Evolutionary conservation across 441 rosid species (phyloP).

Genomic region (Melastoma candidum): DNA sequence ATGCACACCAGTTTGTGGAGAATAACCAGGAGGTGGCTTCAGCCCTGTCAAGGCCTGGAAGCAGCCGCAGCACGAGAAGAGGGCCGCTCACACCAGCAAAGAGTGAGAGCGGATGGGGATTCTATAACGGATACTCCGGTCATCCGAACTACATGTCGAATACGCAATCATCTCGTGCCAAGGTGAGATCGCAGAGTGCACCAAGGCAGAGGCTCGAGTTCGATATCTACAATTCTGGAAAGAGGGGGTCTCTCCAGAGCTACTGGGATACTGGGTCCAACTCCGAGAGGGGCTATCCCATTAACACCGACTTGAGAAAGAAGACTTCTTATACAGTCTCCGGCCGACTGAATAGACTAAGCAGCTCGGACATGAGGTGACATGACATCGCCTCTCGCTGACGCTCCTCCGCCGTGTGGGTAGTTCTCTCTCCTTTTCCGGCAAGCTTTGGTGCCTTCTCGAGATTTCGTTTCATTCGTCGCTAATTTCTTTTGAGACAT

Average conservation of each 20-base stretch:
- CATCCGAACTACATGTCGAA: conserved; percentile 12
- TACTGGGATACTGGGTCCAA: no score
- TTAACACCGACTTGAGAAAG: no score
- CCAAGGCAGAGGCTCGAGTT: conserved; percentile 13
- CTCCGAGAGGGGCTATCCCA: no score
- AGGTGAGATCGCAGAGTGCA: conserved; percentile 10
- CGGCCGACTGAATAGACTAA: no score
- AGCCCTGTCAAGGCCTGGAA: conserved; percentile 42
- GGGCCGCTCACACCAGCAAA: conserved; percentile 48
- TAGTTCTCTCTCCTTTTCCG: no score
- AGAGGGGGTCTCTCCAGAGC: not conserved
- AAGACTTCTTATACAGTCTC: no score
- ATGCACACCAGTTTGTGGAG: conserved; percentile 26
- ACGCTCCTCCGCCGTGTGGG: no score
- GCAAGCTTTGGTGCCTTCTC: no score
- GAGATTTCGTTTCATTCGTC: no score
- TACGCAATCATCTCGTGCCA: conserved; percentile 15
- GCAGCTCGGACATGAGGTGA: no score
- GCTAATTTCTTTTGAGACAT: no score
- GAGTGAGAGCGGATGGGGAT: conserved; percentile 49
- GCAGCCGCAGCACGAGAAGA: conserved; percentile 36
- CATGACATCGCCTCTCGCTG: no score
- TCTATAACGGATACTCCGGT: conserved; percentile 13
- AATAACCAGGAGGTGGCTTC: conserved; percentile 37
- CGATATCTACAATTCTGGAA: not conserved